Base-by-base conservation (phyloP, 208 protist species). In the Trypanosoma lewisi region DNA sequence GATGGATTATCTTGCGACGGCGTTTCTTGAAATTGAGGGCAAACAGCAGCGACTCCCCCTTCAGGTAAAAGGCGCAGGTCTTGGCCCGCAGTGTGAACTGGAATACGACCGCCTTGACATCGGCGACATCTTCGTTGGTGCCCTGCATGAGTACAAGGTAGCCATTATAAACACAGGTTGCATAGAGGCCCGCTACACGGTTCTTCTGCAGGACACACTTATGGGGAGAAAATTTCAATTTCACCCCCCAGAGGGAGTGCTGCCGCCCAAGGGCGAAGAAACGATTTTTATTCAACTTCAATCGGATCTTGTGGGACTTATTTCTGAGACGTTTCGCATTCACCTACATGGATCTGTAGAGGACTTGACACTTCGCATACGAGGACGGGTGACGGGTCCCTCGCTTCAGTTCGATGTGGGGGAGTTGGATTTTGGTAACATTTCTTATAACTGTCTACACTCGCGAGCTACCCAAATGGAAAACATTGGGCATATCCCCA, bases 401-500 rank as follows among this genome's bases (percentile, higher is more conserved):
- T 96, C 87, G 53, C 98, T 98, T 64, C 66, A 92, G 58, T 96
- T 98, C 69, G 83, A 97, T 66, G 74, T 87, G 16, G 79, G 94
- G 36, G 85, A 89, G 70, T 62, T 97, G 23, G 87, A 97, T 73
- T 98, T 96, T 85, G 94, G 94, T 49, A 93, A 90, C 55, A 93
- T 98, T 12, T 93, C 94, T 12, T 97, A 94, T 77, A 91, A 92
- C 67, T 97, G 97, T 61, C 70, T 80, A 60, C 85, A 96, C 70
- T 57, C 55, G 17, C 75, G 77, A 17, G 74, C 58, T 7, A 73
- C 98, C 34, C 30, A 83, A 30, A 80, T 99, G 51, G 45, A 73
- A 62, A 99, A 99, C 79, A 98, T 96, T 19, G 97, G 94, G 42
- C 89, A 96, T 11, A 91, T 98, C 28, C 93, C 95, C 16, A 97